Percentiles rank a stretch among this genome's conserved stretches.
These are phyloP conservation scores for Penicillium brevicompactum DNA, from an alignment of 2,329 filamentous ascomycete species.

Conservation along the genomic window DNA sequence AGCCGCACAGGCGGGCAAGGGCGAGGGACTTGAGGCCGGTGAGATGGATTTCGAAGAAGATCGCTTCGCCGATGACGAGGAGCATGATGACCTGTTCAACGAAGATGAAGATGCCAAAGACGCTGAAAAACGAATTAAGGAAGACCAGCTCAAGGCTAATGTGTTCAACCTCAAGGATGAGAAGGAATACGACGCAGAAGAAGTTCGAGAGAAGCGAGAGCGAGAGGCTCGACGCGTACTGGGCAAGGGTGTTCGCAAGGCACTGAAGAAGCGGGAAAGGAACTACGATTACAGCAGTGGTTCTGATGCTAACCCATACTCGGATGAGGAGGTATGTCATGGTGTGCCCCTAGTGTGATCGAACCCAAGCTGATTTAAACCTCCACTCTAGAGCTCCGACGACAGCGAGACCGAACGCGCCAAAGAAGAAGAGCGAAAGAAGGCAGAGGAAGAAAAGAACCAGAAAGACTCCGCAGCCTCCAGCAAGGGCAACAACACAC, in stretches of 20 bases:
- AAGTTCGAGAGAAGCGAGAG: slow-evolving; percentile 64
- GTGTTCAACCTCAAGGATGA: slow-evolving; percentile 78
- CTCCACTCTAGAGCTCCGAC: slow-evolving; percentile 54
- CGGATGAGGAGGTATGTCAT: slow-evolving; percentile 51
- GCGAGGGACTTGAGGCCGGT: slow-evolving; percentile 59
- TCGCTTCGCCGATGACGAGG: slow-evolving; percentile 85
- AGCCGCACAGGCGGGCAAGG: slow-evolving; percentile 44
- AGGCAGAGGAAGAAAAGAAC: slow-evolving; percentile 57
- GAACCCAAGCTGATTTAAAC: slow-evolving; percentile 9
- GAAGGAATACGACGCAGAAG: slow-evolving; percentile 68
- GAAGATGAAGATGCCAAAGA: slow-evolving; percentile 80
- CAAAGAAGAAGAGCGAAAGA: slow-evolving; percentile 62
- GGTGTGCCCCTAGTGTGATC: neutral
- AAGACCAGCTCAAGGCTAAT: slow-evolving; percentile 84
- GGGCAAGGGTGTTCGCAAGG: slow-evolving; percentile 77
- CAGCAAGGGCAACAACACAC: slow-evolving; percentile 72
- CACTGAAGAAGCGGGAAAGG: slow-evolving; percentile 80
- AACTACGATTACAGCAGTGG: slow-evolving; percentile 84
- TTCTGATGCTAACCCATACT: slow-evolving; percentile 60
- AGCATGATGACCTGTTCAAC: slow-evolving; percentile 74
- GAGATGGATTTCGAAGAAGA: slow-evolving; percentile 71
- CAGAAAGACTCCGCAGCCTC: slow-evolving; percentile 61
- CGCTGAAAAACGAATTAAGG: slow-evolving; percentile 70
- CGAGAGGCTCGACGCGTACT: slow-evolving; percentile 69
- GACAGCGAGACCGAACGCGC: slow-evolving; percentile 66